phyloP scores from a whole-genome alignment of 306 rosid genomes.

The Pyrus communis region DNA sequence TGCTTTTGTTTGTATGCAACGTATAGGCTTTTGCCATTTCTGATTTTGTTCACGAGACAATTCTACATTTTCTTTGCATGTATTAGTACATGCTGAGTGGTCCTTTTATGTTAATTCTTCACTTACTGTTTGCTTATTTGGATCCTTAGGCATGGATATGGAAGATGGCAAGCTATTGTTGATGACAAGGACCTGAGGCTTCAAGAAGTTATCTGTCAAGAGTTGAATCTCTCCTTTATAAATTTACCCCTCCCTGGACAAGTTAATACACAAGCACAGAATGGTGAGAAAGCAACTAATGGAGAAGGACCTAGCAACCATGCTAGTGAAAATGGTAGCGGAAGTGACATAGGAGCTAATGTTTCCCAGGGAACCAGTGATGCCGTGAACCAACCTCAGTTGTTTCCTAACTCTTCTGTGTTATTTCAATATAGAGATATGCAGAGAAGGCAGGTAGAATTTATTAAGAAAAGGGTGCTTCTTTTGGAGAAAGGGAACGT shows the following conservation, averaged over 20 bases:
- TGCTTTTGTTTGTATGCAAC: not conserved
- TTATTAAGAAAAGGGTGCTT: conserved; percentile 87
- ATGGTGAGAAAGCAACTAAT: conserved; percentile 42
- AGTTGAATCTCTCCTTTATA: conserved; percentile 82
- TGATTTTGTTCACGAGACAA: too few species aligned
- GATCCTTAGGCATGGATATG: conserved; percentile 81
- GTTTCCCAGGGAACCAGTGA: conserved; percentile 52
- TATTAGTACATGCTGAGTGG: not conserved
- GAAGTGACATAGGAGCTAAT: conserved; percentile 42
- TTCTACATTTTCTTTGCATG: not conserved
- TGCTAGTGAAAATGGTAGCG: conserved; percentile 61
- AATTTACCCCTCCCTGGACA: conserved; percentile 68
- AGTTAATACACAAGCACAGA: conserved; percentile 50
- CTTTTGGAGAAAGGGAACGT: conserved; percentile 94
- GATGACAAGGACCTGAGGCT: conserved; percentile 89
- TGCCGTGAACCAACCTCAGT: conserved; percentile 49
- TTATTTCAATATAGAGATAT: conserved; percentile 77
- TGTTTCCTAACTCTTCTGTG: conserved; percentile 55
- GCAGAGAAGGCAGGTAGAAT: conserved; percentile 96
- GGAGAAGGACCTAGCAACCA: conserved; percentile 42
- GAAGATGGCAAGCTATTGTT: conserved; percentile 97
- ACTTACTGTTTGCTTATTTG: conserved; percentile 13
- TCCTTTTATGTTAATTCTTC: not conserved
- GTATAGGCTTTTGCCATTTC: not conserved
- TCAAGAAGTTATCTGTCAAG: conserved; percentile 86